phyloP scores from a whole-genome alignment of 352 stramenopile genomes.

The Phytophthora boehmeriae region DNA sequence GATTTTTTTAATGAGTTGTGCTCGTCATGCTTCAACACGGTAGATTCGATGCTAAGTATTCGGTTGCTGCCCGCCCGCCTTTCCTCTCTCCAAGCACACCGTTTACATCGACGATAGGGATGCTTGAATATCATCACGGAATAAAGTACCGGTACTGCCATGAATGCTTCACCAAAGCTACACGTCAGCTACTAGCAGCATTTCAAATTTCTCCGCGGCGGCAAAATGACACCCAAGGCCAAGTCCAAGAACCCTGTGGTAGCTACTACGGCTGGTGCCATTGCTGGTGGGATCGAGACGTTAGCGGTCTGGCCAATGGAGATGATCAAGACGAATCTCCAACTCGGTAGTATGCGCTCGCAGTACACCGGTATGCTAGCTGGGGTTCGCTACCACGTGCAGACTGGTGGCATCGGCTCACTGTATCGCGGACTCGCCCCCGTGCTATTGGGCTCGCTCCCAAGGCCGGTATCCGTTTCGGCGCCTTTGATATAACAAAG shows the following conservation, averaged over 20 bases:
- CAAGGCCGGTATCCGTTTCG: constrained; percentile 97
- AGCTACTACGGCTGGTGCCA: constrained; percentile 79
- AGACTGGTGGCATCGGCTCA: constrained; percentile 64
- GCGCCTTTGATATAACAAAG: constrained; percentile 93
- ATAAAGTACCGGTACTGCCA: no score
- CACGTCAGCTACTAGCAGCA: no score
- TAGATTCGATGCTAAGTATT: no score
- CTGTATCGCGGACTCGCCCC: constrained; percentile 95
- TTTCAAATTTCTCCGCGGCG: no score
- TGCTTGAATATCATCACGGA: no score
- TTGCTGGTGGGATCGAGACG: constrained; percentile 89
- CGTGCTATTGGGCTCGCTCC: constrained; percentile 95
- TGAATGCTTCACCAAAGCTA: no score
- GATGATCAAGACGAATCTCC: constrained; percentile 96
- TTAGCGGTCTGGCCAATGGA: constrained; percentile 92
- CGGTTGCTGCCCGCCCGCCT: no score
- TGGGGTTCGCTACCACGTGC: constrained; percentile 77
- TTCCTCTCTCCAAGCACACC: no score
- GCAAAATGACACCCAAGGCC: constrained; percentile 54
- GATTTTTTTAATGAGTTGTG: no score
- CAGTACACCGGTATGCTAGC: constrained; percentile 79
- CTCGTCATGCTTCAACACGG: no score
- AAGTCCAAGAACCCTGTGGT: constrained; percentile 85
- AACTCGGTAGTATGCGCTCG: constrained; percentile 83
- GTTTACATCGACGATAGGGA: no score